Conservation (phyloP, 805 yeast species). For the Ogataea neopini region DNA sequence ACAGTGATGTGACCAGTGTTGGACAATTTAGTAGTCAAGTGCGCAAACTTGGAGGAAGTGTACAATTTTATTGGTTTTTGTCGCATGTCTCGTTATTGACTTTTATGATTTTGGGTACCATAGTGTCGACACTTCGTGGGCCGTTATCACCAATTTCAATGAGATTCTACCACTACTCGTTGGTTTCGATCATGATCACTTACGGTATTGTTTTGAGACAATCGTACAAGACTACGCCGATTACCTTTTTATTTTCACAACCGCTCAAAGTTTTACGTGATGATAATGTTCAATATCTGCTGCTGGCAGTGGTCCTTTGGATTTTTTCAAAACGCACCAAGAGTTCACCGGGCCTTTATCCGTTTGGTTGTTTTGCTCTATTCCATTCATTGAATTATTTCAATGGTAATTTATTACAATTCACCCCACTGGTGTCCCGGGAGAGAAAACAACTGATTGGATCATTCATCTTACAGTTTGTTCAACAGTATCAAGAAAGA, state of each 20-base stretch:
- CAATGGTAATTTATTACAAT: conserved; percentile 55
- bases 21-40: conserved; percentile 10
- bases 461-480: conserved; percentile 34
- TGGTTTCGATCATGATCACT: conserved; percentile 56
- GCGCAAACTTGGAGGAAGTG: conserved; percentile 37
- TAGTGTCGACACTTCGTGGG: conserved; percentile 44
- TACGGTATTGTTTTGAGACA: conserved; percentile 65
- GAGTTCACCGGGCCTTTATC: conserved; percentile 46
- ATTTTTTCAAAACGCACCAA: conserved; percentile 32
- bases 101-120: conserved; percentile 41
- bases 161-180: conserved; percentile 42
- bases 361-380: conserved; percentile 61
- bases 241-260: conserved; percentile 30
- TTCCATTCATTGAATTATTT: conserved; percentile 66
- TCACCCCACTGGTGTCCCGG: conserved; percentile 39
- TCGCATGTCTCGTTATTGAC: conserved; percentile 56
- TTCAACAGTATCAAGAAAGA: conserved; percentile 43
- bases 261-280: conserved; percentile 39
- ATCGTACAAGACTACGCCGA: conserved; percentile 46
- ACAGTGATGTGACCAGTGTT: neutral
- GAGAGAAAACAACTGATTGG: conserved; percentile 31
- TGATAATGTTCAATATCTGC: conserved; percentile 66
- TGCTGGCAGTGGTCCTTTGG: conserved; percentile 42
- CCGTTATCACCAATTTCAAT: conserved; percentile 32
- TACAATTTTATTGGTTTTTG: conserved; percentile 70